Percentiles rank a stretch among this genome's conserved stretches.
Evolutionary conservation across 2,329 filamentous ascomycete genomes (phyloP).

Genomic region (Botrytis pseudocinerea): DNA sequence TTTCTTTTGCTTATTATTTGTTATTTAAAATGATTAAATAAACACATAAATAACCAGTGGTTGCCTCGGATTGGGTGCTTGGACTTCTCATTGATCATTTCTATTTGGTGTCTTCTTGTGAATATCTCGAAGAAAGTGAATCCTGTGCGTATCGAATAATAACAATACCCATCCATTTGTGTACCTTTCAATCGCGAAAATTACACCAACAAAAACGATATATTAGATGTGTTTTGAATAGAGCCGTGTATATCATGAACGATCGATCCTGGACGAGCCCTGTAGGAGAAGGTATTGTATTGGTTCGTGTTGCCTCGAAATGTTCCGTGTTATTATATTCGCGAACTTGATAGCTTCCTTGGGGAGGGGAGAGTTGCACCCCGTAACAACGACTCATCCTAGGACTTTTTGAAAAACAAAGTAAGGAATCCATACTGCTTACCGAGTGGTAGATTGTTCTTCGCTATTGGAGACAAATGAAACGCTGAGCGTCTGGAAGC

Average conservation of each 20-base stretch:
- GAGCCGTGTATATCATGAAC: neutral
- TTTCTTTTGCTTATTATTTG: neutral
- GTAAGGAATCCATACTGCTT: slow-evolving; percentile 2
- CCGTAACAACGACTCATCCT: neutral
- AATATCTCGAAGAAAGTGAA: neutral
- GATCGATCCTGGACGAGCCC: neutral
- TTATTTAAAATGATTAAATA: neutral
- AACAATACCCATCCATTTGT: neutral
- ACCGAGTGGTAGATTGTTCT: slow-evolving; percentile 16
- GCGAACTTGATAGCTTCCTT: neutral
- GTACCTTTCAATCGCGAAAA: neutral
- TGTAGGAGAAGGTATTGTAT: neutral
- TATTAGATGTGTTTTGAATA: neutral
- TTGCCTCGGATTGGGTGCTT: neutral
- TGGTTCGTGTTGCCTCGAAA: slow-evolving; percentile 5
- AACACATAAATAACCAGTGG: neutral
- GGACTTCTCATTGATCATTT: neutral
- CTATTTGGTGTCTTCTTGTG: neutral
- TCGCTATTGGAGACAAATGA: neutral
- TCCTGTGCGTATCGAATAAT: neutral
- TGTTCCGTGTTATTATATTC: neutral
- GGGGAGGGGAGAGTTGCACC: neutral
- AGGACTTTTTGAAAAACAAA: neutral
- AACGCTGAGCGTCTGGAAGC: neutral
- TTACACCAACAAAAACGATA: neutral